phyloP scores from a whole-genome alignment of 1,139 yeast species.

The Geotrichum cucujoidarum region DNA sequence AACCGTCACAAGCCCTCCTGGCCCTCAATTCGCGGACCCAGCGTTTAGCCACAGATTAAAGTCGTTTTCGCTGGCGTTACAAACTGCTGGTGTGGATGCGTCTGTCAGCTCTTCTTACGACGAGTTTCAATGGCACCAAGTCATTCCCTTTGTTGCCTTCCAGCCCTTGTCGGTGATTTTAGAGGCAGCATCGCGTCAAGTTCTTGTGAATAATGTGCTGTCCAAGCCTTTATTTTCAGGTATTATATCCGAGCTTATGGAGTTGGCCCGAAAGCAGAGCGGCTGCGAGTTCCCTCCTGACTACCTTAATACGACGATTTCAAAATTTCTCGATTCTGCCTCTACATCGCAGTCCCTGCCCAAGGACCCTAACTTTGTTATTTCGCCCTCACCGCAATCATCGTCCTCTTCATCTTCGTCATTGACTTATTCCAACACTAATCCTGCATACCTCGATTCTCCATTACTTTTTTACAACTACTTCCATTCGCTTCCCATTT shows the following conservation, averaged over 20 bases:
- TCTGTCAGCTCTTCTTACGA: conserved; percentile 15
- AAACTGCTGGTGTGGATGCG: conserved; percentile 20
- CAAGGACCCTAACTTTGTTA: conserved; percentile 1
- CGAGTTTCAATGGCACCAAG: conserved; percentile 73
- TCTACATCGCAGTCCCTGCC: neutral
- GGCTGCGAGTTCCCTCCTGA: conserved; percentile 14
- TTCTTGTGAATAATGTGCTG: conserved; percentile 59
- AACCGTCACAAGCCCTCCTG: conserved; percentile 22
- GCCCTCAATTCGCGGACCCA: conserved; percentile 20
- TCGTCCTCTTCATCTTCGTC: conserved; percentile 19
- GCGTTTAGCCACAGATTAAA: conserved; percentile 3
- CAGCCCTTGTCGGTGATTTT: conserved; percentile 70
- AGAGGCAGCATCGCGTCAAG: conserved; percentile 60
- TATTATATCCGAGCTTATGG: conserved; percentile 31
- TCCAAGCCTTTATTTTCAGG: conserved; percentile 85
- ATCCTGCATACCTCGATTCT: conserved; percentile 38
- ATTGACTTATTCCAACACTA: conserved; percentile 13
- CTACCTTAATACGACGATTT: conserved; percentile 11
- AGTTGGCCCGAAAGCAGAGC: conserved; percentile 16
- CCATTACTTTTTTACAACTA: conserved; percentile 59
- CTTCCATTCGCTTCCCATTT: conserved; percentile 50
- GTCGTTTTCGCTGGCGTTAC: conserved; percentile 5
- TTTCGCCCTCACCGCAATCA: conserved; percentile 10
- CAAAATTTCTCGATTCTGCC: conserved; percentile 7
- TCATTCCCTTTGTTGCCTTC: conserved; percentile 71